Evolutionary conservation across 257 asterid species (phyloP).

Genomic region (Capsicum rhomboideum): DNA sequence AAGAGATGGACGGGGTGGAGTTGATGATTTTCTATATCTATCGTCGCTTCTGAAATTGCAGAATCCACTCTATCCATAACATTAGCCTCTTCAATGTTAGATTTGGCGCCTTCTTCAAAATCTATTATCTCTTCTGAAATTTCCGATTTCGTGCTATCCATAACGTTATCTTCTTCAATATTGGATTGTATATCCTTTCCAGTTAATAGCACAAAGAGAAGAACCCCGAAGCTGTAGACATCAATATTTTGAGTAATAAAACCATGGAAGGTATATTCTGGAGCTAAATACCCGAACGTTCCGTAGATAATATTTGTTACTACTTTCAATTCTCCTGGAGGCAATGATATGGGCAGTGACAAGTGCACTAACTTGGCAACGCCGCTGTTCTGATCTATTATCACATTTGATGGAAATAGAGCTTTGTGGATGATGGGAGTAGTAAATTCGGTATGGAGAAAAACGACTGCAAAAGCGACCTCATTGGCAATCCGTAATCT

Average conservation of each 20-base stretch:
- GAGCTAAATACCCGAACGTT: background rate
- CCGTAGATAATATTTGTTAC: background rate
- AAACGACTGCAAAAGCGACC: background rate
- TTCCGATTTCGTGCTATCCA: too few species aligned
- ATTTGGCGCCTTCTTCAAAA: too few species aligned
- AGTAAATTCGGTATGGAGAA: conserved; percentile 6
- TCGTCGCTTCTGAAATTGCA: too few species aligned
- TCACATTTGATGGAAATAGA: background rate
- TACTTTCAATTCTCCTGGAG: background rate
- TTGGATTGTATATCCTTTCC: too few species aligned
- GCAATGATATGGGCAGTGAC: conserved; percentile 7
- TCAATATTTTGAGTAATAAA: background rate
- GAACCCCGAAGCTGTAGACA: background rate
- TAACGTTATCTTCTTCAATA: too few species aligned
- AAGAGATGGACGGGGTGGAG: background rate
- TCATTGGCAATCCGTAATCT: background rate
- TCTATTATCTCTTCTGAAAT: too few species aligned
- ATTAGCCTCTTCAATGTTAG: too few species aligned
- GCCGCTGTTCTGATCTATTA: background rate
- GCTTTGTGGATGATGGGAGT: conserved; percentile 1
- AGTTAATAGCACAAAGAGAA: background rate
- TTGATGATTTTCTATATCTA: too few species aligned
- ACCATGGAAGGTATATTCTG: background rate
- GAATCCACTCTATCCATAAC: too few species aligned
- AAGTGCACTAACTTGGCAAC: background rate